These are phyloP conservation scores for Sporothrix globosa DNA, from an alignment of 2,329 filamentous ascomycete species.

Conservation along the genomic window DNA sequence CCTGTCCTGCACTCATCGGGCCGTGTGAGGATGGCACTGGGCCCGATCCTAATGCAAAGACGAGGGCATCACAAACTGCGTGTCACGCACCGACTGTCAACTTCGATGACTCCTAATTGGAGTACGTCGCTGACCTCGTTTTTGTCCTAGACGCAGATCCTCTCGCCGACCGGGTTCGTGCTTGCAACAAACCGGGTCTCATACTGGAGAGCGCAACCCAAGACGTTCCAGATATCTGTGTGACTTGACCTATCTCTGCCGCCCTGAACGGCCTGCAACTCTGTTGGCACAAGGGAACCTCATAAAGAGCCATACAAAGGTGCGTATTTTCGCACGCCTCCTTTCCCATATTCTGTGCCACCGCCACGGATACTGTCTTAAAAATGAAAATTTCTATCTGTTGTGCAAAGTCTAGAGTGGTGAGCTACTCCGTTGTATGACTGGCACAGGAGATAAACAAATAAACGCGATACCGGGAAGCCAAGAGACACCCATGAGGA, in stretches of 20 bases:
- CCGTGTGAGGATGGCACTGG: too few relatives aligned
- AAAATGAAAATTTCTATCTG: conserved; percentile 13
- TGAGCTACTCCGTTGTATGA: conserved; percentile 10
- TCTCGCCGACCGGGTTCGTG: background rate
- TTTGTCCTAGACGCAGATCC: background rate
- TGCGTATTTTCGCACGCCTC: background rate
- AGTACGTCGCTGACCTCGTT: background rate
- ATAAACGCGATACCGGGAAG: background rate
- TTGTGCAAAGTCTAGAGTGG: background rate
- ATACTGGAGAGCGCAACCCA: background rate
- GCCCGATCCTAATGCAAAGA: too few relatives aligned
- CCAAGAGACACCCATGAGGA: background rate
- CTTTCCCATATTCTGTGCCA: background rate
- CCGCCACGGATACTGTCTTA: background rate
- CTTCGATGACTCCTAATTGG: background rate
- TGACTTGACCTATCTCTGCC: conserved; percentile 17
- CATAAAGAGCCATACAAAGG: background rate
- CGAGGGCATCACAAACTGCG: too few relatives aligned
- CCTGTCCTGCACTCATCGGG: background rate
- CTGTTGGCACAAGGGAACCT: background rate
- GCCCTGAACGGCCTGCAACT: background rate
- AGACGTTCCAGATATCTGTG: background rate
- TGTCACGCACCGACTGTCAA: too few relatives aligned
- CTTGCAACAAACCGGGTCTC: background rate
- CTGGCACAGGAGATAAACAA: conserved; percentile 7